phyloP scores from a whole-genome alignment of 2,329 filamentous ascomycete genomes.

The Clonostachys rhizophaga region DNA sequence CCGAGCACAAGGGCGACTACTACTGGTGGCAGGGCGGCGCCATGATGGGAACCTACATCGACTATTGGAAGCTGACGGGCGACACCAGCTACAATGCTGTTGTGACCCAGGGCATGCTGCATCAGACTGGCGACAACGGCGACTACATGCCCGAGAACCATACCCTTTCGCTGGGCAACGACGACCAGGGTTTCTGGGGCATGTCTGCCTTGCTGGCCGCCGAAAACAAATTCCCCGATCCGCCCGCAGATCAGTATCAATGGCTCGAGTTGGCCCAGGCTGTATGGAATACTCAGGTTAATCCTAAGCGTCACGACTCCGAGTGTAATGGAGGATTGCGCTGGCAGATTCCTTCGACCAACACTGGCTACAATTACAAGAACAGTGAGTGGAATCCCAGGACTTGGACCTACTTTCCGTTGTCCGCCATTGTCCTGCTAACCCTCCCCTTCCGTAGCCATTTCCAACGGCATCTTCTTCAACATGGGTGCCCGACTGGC shows the following conservation, averaged over 20 bases:
- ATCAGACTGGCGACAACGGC: conserved; percentile 46
- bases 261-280: conserved; percentile 72
- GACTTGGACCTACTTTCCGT: too few relatives aligned
- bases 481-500: conserved; percentile 68
- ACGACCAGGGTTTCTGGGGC: conserved; percentile 72
- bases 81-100: conserved; percentile 54
- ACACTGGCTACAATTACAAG: conserved; percentile 59
- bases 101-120: conserved; percentile 46
- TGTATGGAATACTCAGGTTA: conserved; percentile 67
- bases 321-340: conserved; percentile 65
- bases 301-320: conserved; percentile 54
- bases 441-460: conserved; percentile 23
- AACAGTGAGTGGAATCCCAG: conserved; percentile 25
- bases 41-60: conserved; percentile 59
- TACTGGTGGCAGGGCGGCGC: conserved; percentile 46
- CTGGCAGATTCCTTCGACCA: conserved; percentile 75
- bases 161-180: conserved; percentile 51
- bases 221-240: conserved; percentile 66
- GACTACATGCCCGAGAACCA: conserved; percentile 58
- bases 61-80: conserved; percentile 63
- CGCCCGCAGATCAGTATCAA: conserved; percentile 50
- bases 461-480: conserved; percentile 67
- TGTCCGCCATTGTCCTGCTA: background rate
- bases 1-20: conserved; percentile 24
- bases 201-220: conserved; percentile 68